phyloP scores from a whole-genome alignment of 768 basidiomycete species.

The Amanita phalloides region DNA sequence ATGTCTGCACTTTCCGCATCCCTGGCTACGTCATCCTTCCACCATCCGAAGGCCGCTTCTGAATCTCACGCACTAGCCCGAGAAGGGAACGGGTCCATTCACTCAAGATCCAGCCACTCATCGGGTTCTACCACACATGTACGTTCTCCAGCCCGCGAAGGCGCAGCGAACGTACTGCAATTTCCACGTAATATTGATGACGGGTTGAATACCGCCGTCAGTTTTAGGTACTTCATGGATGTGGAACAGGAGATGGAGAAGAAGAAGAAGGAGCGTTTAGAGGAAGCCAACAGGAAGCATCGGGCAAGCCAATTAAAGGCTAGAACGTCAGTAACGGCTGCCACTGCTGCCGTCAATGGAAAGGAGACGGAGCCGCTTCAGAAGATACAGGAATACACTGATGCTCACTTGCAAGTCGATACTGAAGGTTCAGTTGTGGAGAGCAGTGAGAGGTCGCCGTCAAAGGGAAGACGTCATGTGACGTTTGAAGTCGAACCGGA shows the following conservation, averaged over 20 bases:
- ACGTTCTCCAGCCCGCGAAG: slow-evolving; percentile 12
- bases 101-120: slow-evolving; percentile 13
- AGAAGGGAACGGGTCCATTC: slow-evolving; percentile 13
- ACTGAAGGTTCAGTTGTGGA: slow-evolving; percentile 6
- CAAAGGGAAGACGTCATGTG: slow-evolving; percentile 54
- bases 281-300: slow-evolving; percentile 13
- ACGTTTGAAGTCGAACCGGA: slow-evolving; percentile 63
- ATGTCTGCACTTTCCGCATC: slow-evolving; percentile 65
- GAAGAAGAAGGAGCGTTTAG: slow-evolving; percentile 15
- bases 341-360: slow-evolving; percentile 10
- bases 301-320: slow-evolving; percentile 10
- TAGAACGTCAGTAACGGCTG: slow-evolving; percentile 11
- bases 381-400: slow-evolving; percentile 6
- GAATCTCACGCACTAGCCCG: slow-evolving; percentile 11
- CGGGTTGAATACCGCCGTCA: slow-evolving; percentile 31
- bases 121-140: slow-evolving; percentile 25
- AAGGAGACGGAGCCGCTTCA: slow-evolving; percentile 9
- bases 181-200: slow-evolving; percentile 29
- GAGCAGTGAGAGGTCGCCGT: slow-evolving; percentile 7
- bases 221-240: slow-evolving; percentile 32
- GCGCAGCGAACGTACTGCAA: slow-evolving; percentile 27
- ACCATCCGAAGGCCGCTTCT: slow-evolving; percentile 32
- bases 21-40: slow-evolving; percentile 46
- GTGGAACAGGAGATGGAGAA: slow-evolving; percentile 33
- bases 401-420: slow-evolving; percentile 4